Evolutionary conservation across 192 early-diverging fungal genomes (phyloP), one percentile per base, ranked within the genome.

Genomic region (Umbelopsis ramanniana): DNA sequence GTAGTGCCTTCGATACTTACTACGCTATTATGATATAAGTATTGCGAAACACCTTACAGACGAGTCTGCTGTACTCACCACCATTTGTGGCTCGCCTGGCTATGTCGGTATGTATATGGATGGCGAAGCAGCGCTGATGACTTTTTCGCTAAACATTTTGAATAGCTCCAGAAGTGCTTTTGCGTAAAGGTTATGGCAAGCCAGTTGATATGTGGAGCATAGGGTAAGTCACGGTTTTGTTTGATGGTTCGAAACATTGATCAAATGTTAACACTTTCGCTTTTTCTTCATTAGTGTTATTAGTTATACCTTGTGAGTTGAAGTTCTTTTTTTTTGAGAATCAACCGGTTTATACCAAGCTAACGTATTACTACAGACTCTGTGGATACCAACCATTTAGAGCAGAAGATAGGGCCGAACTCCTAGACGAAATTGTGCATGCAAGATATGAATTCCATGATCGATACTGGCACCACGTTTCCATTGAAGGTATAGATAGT

Each of bases 121-220:
- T 43, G n/a, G 29, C 24, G 43, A 57, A 21, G 24, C 21, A 26
- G 24, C 1, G 55, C 37, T 7, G 66, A 33, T 22, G 37, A 47
- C 29, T 19, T 43, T 24, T 43, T 43, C 6, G 6, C 12, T 47
- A 12, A n/a, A 4, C 50, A 63, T 14, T 17, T 22, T 33, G 79
- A 46, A 83, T 81, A 91, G 93, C 93, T 0, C 92, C 91, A 10
- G 96, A 99, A 83, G 90, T 99, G 12, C 76, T 97, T 35, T 71
- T 88, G 68, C 91, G 94, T 69, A 85, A 88, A 70, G 95, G 94
- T 14, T 90, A 98, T 79, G 95, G 95, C 15, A 96, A 95, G 81
- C 85, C 93, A 7, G 96, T 98, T 12, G 97, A 99, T 85, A 80
- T 98, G 67, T 99, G 96, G 96, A 94, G 93, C 35, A 86, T 98